phyloP scores from a whole-genome alignment of 106 monocot genomes.

The Triglochin maritima region DNA sequence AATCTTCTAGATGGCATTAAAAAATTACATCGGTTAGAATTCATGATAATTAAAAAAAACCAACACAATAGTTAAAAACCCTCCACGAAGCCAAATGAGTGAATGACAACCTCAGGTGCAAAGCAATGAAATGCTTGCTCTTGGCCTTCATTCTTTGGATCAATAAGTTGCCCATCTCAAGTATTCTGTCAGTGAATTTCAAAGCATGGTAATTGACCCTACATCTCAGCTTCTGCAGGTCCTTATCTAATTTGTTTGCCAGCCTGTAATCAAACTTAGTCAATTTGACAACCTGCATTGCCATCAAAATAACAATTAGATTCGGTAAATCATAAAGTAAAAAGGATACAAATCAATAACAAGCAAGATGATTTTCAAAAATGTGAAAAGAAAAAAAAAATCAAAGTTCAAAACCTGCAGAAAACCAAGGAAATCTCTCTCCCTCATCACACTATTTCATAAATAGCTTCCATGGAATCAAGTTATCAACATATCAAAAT shows the following conservation, averaged over 20 bases:
- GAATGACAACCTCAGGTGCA: constrained; percentile 46
- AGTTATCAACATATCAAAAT: no score
- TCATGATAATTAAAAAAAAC: no score
- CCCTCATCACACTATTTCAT: no score
- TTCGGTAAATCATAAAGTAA: not conserved
- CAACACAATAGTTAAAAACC: not conserved
- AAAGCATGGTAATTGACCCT: constrained; percentile 69
- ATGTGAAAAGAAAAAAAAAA: no score
- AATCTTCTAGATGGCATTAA: no score
- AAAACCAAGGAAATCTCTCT: no score
- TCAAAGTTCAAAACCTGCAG: no score
- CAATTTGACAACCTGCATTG: constrained; percentile 43
- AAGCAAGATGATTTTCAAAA: no score
- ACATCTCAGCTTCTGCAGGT: constrained; percentile 62
- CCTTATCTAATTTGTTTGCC: constrained; percentile 48
- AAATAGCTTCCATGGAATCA: no score
- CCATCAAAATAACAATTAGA: not conserved
- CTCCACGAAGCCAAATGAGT: not conserved
- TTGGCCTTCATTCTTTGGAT: constrained; percentile 55
- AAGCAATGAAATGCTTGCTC: constrained; percentile 58
- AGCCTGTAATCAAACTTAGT: constrained; percentile 73
- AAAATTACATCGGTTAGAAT: no score
- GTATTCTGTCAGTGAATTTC: constrained; percentile 49
- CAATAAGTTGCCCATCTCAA: constrained; percentile 50
- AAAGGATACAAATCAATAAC: no score